Percentiles rank a stretch among this genome's conserved stretches.
phyloP scores from a whole-genome alignment of 208 protist genomes.

The Leishmania martiniquensis region DNA sequence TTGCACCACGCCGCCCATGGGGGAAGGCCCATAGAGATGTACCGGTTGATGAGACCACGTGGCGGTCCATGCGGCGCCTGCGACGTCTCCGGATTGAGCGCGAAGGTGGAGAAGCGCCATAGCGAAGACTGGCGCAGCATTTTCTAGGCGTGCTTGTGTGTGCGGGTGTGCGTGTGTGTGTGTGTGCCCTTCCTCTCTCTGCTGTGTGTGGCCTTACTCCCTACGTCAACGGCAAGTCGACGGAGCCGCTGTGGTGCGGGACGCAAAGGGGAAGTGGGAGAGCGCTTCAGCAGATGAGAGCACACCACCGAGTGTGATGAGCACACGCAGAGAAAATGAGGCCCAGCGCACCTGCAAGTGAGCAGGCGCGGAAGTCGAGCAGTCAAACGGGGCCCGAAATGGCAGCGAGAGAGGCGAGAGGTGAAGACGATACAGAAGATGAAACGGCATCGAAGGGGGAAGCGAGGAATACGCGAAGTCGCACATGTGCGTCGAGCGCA shows the following conservation, averaged over 20 bases:
- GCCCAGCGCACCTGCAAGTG: not conserved
- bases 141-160: not conserved
- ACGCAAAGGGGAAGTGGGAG: not conserved
- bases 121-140: conserved; percentile 38
- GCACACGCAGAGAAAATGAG: not conserved
- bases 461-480: not conserved
- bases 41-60: conserved; percentile 88
- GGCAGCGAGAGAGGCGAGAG: not conserved
- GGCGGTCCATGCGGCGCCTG: conserved; percentile 79
- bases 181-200: no score
- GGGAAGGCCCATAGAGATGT: conserved; percentile 89
- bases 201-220: no score
- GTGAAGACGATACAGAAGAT: not conserved
- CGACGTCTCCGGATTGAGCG: conserved; percentile 85
- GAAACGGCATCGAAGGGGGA: not conserved
- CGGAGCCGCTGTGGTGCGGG: not conserved
- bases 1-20: conserved; percentile 93
- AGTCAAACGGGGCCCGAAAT: not conserved
- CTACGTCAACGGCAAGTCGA: no score
- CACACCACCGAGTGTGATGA: not conserved
- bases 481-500: not conserved
- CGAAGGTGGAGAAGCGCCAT: conserved; percentile 78
- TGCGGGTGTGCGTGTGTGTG: no score
- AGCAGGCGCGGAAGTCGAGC: not conserved
- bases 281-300: not conserved